A percentile compares a stretch with the other conserved stretches of the same genome.
These are phyloP conservation scores for Hortaea sp. DNA, from an alignment of 2,329 filamentous ascomycete genomes.

Conservation along the genomic window DNA sequence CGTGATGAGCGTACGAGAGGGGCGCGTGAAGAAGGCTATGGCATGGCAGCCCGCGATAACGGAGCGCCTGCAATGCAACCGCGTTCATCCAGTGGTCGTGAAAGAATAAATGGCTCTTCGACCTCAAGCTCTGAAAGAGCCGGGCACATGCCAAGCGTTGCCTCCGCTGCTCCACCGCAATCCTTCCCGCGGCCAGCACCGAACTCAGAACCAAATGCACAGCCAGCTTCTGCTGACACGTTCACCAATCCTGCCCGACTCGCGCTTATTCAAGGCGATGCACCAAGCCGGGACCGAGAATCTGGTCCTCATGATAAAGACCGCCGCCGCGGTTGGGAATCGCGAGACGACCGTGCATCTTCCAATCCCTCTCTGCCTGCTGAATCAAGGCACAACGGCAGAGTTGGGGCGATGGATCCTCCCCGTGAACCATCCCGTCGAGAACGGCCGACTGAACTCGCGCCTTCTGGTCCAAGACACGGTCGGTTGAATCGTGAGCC, in stretches of 20 bases:
- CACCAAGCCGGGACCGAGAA: not conserved
- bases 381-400: constrained; percentile 21
- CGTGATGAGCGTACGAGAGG: constrained; percentile 27
- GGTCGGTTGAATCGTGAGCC: constrained; percentile 38
- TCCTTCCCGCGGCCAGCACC: constrained; percentile 1
- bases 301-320: not conserved
- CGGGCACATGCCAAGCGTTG: constrained; percentile 1
- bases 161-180: not conserved
- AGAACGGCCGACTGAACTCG: constrained; percentile 27
- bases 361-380: constrained; percentile 13
- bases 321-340: constrained; percentile 1
- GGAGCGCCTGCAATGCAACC: constrained; percentile 1
- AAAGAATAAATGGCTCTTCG: constrained; percentile 6
- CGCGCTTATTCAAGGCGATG: not conserved
- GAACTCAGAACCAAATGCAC: not conserved
- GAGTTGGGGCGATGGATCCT: constrained; percentile 20
- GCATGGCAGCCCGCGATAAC: constrained; percentile 1
- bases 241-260: not conserved
- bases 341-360: not conserved
- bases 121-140: constrained; percentile 1
- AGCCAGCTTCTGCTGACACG: not conserved
- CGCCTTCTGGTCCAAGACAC: constrained; percentile 46
- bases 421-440: constrained; percentile 12
- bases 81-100: constrained; percentile 3
- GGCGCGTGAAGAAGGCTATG: constrained; percentile 9